Evolutionary conservation across 768 basidiomycete species (phyloP), one percentile per base, ranked within the genome.

Genomic region (Termitomyces sp.): DNA sequence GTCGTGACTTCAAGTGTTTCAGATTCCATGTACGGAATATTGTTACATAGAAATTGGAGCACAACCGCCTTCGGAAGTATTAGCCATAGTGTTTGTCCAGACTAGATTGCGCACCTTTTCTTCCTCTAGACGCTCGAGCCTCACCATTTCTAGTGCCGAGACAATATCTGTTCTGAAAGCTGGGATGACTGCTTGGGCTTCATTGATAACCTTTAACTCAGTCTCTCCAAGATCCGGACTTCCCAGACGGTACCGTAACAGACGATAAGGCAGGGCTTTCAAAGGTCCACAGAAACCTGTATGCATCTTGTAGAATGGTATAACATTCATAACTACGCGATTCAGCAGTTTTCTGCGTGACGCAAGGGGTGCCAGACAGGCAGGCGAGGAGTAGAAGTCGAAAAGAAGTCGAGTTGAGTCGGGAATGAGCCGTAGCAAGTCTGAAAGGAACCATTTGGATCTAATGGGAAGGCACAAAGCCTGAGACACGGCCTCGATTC

Each of bases 401-500:
- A 83, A 78, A 24, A 76, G 69, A 34, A 70, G 68, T 34, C 74
- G 68, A 31, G 76, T 65, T 16, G 78, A 67, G 37, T 78, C 76
- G 15, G 76, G 70, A 12, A 76, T 68, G 34, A 70, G 73, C 36
- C 78, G 79, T 48, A 75, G 63, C 45, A 84, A 63, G 63, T 87
- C 83, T 16, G 69, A 65, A 9, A 85, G 72, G 52, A 84, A 81
- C 72, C 79, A 80, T 36, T 78, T 76, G 13, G 75, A 77, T 45
- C 75, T 73, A 13, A 81, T 68, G 1, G 78, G 66, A 3, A 78
- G 77, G 44, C 69, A 71, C 48, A 86, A 58, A 2, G 77, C 67
- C 52, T 72, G 74, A 33, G 75, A 69, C 24, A 82, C 63, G 15
- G 83, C 67, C 39, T 82, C 76, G 20, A 81, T 66, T 24, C 83